These are phyloP conservation scores for Curvularia verruculosa DNA, from an alignment of 2,329 filamentous ascomycete genomes.

Conservation along the genomic window DNA sequence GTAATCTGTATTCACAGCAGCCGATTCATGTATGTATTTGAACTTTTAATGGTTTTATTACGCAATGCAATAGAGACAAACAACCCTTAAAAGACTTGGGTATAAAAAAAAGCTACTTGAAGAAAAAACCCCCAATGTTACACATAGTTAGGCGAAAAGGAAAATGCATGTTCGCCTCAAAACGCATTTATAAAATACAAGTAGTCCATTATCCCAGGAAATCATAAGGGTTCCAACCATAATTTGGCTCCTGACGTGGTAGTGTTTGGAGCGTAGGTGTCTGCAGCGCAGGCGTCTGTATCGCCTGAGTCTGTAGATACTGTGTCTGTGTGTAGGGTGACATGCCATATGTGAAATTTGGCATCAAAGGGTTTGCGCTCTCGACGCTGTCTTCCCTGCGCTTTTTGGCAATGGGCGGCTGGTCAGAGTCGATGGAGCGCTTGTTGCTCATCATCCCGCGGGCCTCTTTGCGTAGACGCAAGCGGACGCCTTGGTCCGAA, in stretches of 20 bases:
- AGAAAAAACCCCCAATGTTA: too few relatives aligned
- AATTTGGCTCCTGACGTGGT: not conserved
- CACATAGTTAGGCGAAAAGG: too few relatives aligned
- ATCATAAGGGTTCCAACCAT: not conserved
- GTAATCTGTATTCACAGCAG: too few relatives aligned
- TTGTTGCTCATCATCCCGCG: constrained; percentile 51
- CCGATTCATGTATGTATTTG: too few relatives aligned
- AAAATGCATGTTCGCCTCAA: too few relatives aligned
- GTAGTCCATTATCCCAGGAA: not conserved
- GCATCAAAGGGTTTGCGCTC: not conserved
- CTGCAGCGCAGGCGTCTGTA: not conserved
- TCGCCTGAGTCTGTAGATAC: not conserved
- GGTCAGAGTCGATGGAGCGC: constrained; percentile 11
- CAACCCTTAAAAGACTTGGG: too few relatives aligned
- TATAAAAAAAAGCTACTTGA: too few relatives aligned
- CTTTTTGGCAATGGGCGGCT: not conserved
- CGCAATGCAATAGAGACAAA: too few relatives aligned
- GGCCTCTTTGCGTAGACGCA: constrained; percentile 83
- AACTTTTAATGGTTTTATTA: too few relatives aligned
- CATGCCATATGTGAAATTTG: not conserved
- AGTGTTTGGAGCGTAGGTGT: not conserved
- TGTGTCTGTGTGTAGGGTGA: not conserved
- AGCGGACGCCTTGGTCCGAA: constrained; percentile 83
- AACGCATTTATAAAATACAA: too few relatives aligned
- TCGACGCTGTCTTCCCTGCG: constrained; percentile 3